Evolutionary conservation across 2,329 filamentous ascomycete species (phyloP).

Genomic region (Epichloe bromicola): DNA sequence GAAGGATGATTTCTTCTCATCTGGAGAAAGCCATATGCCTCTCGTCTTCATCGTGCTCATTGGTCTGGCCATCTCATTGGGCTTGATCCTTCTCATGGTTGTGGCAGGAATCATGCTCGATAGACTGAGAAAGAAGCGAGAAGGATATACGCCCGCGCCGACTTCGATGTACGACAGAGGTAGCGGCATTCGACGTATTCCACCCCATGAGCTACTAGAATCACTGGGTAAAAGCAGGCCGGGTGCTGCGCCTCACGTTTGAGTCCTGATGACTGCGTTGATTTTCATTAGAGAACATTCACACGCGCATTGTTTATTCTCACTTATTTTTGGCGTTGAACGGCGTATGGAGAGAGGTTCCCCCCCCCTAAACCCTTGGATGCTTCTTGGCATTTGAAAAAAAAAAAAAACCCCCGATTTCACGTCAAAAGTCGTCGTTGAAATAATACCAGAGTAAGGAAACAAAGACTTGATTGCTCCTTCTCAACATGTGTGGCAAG

Average conservation of each 20-base stretch:
- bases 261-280: conserved; percentile 14
- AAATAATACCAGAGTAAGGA: no score
- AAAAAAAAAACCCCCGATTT: no score
- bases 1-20: conserved; percentile 61
- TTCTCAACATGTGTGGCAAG: background rate
- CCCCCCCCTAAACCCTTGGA: no score
- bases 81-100: conserved; percentile 64
- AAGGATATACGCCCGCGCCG: conserved; percentile 70
- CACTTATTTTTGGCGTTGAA: conserved; percentile 10
- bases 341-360: background rate
- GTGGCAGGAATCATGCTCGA: conserved; percentile 63
- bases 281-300: conserved; percentile 16
- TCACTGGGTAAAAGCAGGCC: conserved; percentile 35
- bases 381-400: no score
- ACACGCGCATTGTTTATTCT: conserved; percentile 2
- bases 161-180: conserved; percentile 50
- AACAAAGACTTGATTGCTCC: background rate
- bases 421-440: no score
- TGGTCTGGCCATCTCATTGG: conserved; percentile 64
- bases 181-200: conserved; percentile 45
- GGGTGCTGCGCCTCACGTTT: conserved; percentile 37
- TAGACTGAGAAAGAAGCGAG: conserved; percentile 59
- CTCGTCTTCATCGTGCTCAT: conserved; percentile 72
- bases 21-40: conserved; percentile 45
- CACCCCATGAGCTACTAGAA: conserved; percentile 46